Base-by-base conservation (phyloP, 2,329 filamentous ascomycete species). In the Aaosphaeria pasadenensis region DNA sequence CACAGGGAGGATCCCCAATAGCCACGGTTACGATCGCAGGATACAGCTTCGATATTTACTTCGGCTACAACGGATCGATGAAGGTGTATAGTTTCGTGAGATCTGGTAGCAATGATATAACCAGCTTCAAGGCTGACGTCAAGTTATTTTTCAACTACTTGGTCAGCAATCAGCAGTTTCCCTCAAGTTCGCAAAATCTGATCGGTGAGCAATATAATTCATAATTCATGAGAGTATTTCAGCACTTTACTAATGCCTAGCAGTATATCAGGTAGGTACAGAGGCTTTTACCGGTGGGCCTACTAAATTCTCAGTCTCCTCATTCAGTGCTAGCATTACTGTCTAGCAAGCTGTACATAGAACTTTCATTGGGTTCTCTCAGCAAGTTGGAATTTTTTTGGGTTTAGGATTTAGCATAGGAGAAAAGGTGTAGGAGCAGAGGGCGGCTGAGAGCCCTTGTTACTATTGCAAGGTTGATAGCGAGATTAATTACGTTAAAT, bases 31-130 rank as follows among this genome's bases (percentile, higher is more conserved):
- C 70, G 17, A 73, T 85, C 50, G 77, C 60, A 39, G 80, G 78
- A 33, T 60, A 69, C 38, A 63, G 54, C 3, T 86, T 77, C 74
- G 74, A 79, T 38, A 70, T 86, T 39, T 85, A 77, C 69, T 72
- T 70, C 47, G 83, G 83, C 28, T 68, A 64, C 17, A 84, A 85
- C 54, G 80, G 80, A 32, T 60, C 65, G 46, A 84, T 75, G 62
- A 77, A 74, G 7, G 82, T 86, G 24, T 85, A 76, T 70, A 81
- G 77, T 57, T 86, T 82, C 52, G 75, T 82, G 7, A 73, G 74
- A 1, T 44, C 55, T 13, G 71, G 66, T 41, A 63, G 74, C 39
- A 50, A 45, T 39, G 43, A 47, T n/a, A 68, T 77, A 33, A 73
- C 70, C 28, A 73, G 54, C 62, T 86, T 82, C 68, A 73, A 68